Evolutionary conservation across 108 stramenopile genomes (phyloP).

Genomic region (Schizochytrium sp.): DNA sequence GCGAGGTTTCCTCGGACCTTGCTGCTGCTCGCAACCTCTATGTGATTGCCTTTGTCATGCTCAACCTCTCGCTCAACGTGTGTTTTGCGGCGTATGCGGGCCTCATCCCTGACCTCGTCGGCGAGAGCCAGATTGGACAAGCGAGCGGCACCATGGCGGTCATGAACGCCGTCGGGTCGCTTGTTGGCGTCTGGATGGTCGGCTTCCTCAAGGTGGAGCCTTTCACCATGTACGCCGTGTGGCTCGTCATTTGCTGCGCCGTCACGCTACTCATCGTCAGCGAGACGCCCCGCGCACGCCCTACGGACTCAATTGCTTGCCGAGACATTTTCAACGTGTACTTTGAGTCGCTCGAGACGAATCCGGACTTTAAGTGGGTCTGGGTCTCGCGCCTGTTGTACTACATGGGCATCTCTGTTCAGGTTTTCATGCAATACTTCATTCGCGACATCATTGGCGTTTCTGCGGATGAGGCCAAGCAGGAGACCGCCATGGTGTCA

Average conservation of each 20-base stretch:
- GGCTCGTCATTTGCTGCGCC: neutral
- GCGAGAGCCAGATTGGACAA: neutral
- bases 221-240: neutral
- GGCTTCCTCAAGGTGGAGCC: conserved; percentile 8
- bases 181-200: neutral
- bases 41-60: neutral
- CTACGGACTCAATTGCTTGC: neutral
- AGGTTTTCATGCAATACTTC: conserved; percentile 1
- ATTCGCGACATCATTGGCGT: neutral
- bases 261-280: neutral
- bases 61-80: neutral
- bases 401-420: conserved; percentile 12
- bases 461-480: neutral
- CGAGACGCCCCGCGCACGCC: neutral
- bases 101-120: neutral
- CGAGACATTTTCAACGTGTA: neutral
- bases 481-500: neutral
- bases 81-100: neutral
- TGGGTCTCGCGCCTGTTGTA: neutral
- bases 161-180: neutral
- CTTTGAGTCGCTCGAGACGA: neutral
- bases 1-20: neutral
- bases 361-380: neutral
- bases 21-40: neutral
- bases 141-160: conserved; percentile 8